These are phyloP conservation scores for Orbilia quercus DNA, from an alignment of 2,329 filamentous ascomycete species.

Conservation along the genomic window DNA sequence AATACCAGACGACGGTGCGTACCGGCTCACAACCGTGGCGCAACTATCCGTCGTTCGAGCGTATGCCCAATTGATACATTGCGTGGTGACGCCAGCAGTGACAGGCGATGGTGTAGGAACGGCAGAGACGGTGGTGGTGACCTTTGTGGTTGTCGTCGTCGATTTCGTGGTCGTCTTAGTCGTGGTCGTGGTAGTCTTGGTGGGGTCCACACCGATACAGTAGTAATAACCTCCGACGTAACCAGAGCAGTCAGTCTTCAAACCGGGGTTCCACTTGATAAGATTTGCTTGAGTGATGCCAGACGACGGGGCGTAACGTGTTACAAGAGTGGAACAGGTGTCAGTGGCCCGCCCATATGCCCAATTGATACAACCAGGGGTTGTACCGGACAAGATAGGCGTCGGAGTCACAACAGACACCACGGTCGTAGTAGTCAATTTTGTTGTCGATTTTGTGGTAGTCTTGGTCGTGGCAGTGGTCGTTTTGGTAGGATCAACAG, in stretches of 20 bases:
- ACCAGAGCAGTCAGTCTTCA: slow-evolving; percentile 24
- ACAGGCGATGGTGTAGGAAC: not conserved
- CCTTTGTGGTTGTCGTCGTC: slow-evolving; percentile 1
- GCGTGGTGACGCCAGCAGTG: not conserved
- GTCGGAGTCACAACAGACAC: slow-evolving; percentile 3
- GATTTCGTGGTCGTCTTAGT: not conserved
- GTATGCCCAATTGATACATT: slow-evolving; percentile 16
- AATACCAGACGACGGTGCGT: not conserved
- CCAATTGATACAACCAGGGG: slow-evolving; percentile 8
- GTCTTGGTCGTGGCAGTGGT: not conserved
- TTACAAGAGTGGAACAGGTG: slow-evolving; percentile 20
- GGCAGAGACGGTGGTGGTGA: not conserved
- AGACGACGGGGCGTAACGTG: slow-evolving; percentile 8
- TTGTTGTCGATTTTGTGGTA: not conserved
- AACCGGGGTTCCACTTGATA: slow-evolving; percentile 22
- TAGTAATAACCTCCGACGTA: slow-evolving; percentile 1
- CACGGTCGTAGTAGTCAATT: not conserved
- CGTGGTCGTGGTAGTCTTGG: slow-evolving; percentile 9
- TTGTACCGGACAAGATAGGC: not conserved
- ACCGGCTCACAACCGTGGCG: not conserved
- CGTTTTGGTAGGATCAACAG: not conserved
- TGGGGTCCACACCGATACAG: slow-evolving; percentile 8
- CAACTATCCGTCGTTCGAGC: not conserved
- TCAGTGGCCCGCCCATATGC: slow-evolving; percentile 5
- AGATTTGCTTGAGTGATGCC: slow-evolving; percentile 16